Conservation (phyloP, 2,329 filamentous ascomycete species). For the Cercospora sp. region DNA sequence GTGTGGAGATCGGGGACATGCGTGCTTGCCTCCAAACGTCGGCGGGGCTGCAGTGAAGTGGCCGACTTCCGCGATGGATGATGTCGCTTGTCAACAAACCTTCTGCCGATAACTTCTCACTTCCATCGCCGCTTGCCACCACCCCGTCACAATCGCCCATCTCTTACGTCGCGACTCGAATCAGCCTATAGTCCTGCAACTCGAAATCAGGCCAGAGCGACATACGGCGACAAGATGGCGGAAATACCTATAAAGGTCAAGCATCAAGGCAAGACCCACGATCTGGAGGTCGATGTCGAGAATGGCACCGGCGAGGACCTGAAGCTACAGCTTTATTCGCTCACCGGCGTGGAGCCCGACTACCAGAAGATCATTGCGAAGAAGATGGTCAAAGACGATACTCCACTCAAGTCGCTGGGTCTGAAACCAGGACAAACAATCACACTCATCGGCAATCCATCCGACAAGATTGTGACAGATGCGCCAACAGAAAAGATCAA, state of each 20-base stretch:
- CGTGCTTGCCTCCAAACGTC: not conserved
- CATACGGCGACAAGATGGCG: constrained; percentile 30
- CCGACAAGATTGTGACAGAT: constrained; percentile 61
- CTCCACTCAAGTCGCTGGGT: constrained; percentile 76
- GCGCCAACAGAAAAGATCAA: constrained; percentile 77
- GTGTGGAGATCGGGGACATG: not conserved
- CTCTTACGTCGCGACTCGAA: not conserved
- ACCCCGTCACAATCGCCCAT: not conserved
- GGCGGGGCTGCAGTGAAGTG: not conserved
- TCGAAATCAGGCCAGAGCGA: not conserved
- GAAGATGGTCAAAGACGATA: constrained; percentile 93
- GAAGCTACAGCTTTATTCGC: constrained; percentile 91
- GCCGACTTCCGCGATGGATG: constrained; percentile 3
- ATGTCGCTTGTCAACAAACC: constrained; percentile 7
- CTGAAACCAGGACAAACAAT: constrained; percentile 84
- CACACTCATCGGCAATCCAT: constrained; percentile 95
- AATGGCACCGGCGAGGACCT: constrained; percentile 81
- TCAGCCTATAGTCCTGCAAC: not conserved
- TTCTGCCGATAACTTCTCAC: constrained; percentile 1
- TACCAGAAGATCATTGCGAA: constrained; percentile 96
- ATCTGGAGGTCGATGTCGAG: constrained; percentile 83
- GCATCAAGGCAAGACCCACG: constrained; percentile 91
- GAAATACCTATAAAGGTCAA: constrained; percentile 68
- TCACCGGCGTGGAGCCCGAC: constrained; percentile 93
- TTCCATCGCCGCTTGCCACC: not conserved